Evolutionary conservation across 208 protist species (phyloP).

Genomic region (Leishmania tarentolae): DNA sequence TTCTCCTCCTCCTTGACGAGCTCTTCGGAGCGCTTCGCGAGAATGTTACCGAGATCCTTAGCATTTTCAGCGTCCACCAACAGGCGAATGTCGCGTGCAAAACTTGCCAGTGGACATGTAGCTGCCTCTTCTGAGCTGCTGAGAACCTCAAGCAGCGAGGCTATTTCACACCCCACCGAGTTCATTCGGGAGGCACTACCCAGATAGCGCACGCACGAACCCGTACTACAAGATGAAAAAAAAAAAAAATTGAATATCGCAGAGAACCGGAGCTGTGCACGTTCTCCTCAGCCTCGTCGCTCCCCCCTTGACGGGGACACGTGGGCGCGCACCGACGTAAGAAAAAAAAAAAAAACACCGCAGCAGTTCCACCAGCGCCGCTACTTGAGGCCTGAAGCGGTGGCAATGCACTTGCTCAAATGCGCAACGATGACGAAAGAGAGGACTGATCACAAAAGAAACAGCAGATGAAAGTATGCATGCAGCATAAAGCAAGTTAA

Average conservation of each 20-base stretch:
- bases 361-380: not conserved
- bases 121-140: conserved; percentile 46
- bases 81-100: conserved; percentile 55
- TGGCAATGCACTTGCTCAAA: not conserved
- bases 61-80: conserved; percentile 20
- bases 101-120: conserved; percentile 62
- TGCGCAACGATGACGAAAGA: not conserved
- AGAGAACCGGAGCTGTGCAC: not conserved
- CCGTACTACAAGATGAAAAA: not conserved
- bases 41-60: conserved; percentile 51
- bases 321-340: not conserved
- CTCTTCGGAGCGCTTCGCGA: conserved; percentile 59
- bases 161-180: conserved; percentile 52
- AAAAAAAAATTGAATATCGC: not conserved
- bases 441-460: not conserved
- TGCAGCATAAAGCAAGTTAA: not conserved
- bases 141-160: conserved; percentile 63
- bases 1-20: conserved; percentile 76
- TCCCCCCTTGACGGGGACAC: not conserved
- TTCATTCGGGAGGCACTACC: conserved; percentile 11
- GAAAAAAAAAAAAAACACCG: not conserved
- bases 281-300: not conserved
- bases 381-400: not conserved
- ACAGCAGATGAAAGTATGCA: not conserved
- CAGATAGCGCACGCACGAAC: not conserved